Evolutionary conservation across 2,329 filamentous ascomycete genomes (phyloP), one percentile per base, ranked within the genome.

Genomic region (Aspergillus sp.): DNA sequence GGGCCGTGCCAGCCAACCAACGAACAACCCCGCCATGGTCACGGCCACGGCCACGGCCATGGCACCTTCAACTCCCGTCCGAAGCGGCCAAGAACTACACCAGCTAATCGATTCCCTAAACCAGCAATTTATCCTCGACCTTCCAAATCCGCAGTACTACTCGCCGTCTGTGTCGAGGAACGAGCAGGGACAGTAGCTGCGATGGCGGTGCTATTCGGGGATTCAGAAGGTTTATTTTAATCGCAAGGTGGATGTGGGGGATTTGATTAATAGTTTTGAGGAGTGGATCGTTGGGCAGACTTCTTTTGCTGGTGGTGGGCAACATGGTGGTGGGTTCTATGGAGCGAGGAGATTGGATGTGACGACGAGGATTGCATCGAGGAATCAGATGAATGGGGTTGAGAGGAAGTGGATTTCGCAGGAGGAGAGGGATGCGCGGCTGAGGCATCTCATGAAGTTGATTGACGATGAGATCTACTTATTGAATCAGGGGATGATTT

Each of bases 391-490:
- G 33, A 35, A 17, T 5, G 27, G n/a, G 10, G 30, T 17, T 13
- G 32, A 32, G 10, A n/a, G 45, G 10, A 23, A 19, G 9, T 17
- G 43, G 7, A 44, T 64, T 22, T 51, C 55, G 5, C 44, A 45
- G 13, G 39, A 41, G 7, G 59, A 67, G 43, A 56, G 60, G 22
- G 45, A 56, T 7, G 49, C 56, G 22, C 56, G 67, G 15, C 47
- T 68, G 19, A 25, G 51, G 13, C 57, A 65, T 30, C 49, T 73
- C 9, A 38, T 56, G 22, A 46, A 54, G 2, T 43, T 65, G 12
- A 50, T 72, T 20, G 42, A 61, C 3, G 63, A 69, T 30, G 63
- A 71, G 42, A 33, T 63, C 6, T 66, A 64, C 41, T 44, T 70
- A 25, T 41, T 60, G 5, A 59, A 48, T 12, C 52, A 53, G 7